Base-by-base conservation (phyloP, 2,329 filamentous ascomycete species). In the Acephala macrosclerotiorum region DNA sequence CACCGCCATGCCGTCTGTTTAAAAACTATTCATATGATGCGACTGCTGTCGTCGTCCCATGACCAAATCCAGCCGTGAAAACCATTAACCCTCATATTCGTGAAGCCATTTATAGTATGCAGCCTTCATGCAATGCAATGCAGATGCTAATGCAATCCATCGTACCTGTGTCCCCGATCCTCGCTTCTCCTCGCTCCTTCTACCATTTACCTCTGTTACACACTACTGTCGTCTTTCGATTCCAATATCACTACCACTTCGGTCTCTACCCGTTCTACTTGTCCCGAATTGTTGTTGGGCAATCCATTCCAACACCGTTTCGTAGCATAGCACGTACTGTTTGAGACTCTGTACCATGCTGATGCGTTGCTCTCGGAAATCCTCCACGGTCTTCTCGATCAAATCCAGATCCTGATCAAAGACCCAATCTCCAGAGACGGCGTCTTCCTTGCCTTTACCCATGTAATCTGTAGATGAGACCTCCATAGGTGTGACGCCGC, bases 261-360 rank as follows among this genome's bases (percentile, higher is more conserved):
- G 64, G 49, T 72, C 70, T 35, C 71, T 66, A 0, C 60, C 60
- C 1, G 45, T 51, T 22, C 35, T 68, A 9, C 55, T 64, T 16
- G 58, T 42, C 7, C 65, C 69, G 33, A 58, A 59, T 58, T 67
- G 56, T 63, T 77, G 73, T 58, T 76, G 73, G 8, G 84, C 82
- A 33, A 96, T 79, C 94, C 95, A 99, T 79, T 98, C 95, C 62
- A 96, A 81, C 7, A 98, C 85, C 47, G 92, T 96, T 81, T 99
- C 96, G 78, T 99, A 99, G 78, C 96, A 99, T 38, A 99, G 87
- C 58, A 97, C 95, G 80, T 91, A 98, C 77, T 99, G 96, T 67
- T 93, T 85, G 65, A 98, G 81, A 74, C 91, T 97, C 79, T 98
- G 96, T 51, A 99, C 95, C 94, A 98, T 99, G 79, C 94, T 97